Conservation (phyloP, 208 protist species). For the Trypanosoma cruzi region DNA sequence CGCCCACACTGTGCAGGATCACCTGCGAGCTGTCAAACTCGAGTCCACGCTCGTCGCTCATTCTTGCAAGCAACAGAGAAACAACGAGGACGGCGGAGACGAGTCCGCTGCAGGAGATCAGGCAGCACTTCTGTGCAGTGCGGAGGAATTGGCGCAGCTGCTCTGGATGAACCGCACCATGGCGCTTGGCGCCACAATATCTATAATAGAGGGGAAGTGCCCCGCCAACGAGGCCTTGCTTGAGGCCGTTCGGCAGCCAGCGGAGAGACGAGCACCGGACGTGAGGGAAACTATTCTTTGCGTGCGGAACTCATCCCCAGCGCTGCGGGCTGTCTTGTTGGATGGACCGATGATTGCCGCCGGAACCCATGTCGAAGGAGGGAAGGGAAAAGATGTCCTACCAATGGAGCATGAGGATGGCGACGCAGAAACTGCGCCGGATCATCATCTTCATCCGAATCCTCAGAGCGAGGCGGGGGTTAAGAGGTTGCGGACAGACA, state of each 20-base stretch:
- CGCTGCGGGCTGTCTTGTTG: constrained; percentile 16
- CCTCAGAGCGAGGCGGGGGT: neutral
- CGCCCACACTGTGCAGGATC: constrained; percentile 10
- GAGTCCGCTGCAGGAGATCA: neutral
- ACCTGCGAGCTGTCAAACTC: constrained; percentile 16
- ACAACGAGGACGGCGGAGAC: neutral
- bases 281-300: constrained; percentile 5
- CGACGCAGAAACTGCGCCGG: neutral
- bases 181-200: constrained; percentile 24
- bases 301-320: constrained; percentile 15
- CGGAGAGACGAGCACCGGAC: neutral
- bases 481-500: neutral
- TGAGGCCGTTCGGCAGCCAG: neutral
- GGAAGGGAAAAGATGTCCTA: neutral
- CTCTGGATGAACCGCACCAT: constrained; percentile 31
- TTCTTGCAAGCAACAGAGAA: neutral
- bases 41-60: neutral
- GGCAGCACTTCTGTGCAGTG: neutral
- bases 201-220: neutral
- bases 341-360: neutral
- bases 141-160: constrained; percentile 15
- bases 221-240: neutral
- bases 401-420: neutral
- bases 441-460: neutral
- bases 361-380: neutral